Conservation (phyloP, 768 basidiomycete species). For the Tylopilus intermedius region DNA sequence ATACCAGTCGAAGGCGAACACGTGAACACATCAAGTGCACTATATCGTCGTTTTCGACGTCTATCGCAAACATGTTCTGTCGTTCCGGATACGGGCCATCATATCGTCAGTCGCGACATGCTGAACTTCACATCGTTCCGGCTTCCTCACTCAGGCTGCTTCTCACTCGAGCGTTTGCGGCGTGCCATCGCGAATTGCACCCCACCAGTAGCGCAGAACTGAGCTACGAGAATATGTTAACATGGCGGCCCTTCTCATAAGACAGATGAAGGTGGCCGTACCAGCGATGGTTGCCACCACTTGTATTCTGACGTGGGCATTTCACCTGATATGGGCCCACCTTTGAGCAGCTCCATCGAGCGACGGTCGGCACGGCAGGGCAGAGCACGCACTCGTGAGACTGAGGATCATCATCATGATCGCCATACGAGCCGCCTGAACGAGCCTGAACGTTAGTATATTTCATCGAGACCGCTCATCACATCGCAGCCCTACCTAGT, state of each 20-base stretch:
- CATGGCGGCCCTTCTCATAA: too few species aligned
- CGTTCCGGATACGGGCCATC: too few species aligned
- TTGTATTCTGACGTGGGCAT: constrained; percentile 46
- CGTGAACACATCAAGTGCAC: too few species aligned
- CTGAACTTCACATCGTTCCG: too few species aligned
- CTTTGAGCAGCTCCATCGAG: neutral
- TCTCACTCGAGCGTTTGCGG: neutral
- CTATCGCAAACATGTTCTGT: too few species aligned
- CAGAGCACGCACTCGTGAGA: constrained; percentile 18
- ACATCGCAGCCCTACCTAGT: too few species aligned
- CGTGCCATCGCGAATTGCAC: constrained; percentile 7
- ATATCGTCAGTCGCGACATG: too few species aligned
- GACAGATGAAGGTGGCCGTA: constrained; percentile 3
- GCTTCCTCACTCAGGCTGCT: too few species aligned
- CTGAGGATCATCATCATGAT: neutral
- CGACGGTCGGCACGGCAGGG: neutral
- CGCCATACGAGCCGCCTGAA: neutral
- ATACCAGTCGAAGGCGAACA: too few species aligned
- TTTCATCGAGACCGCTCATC: too few species aligned
- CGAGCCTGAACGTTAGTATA: too few species aligned
- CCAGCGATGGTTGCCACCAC: constrained; percentile 53
- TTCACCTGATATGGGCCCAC: constrained; percentile 50
- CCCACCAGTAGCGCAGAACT: neutral
- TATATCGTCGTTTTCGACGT: too few species aligned
- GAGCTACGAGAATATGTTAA: constrained; percentile 4